Conservation (phyloP, 129 eudicot genomes). For the Chrysanthemum seticuspe region DNA sequence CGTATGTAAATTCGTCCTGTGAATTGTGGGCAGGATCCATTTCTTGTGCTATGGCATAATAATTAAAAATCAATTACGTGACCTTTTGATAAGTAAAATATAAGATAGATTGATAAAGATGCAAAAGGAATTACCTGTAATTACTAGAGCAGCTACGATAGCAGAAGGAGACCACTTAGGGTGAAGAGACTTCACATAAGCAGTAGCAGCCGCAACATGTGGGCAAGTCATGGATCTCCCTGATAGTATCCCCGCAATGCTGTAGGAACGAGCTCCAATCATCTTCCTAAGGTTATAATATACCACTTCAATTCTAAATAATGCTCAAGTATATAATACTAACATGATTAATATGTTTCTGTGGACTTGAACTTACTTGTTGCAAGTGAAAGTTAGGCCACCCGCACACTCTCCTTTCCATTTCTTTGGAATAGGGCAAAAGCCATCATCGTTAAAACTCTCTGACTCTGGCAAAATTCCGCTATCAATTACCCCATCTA, state of each 20-base stretch:
- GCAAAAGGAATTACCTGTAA: too few relatives aligned
- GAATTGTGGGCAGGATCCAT: not conserved
- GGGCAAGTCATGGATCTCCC: too few relatives aligned
- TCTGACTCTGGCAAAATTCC: conserved; percentile 55
- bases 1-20: conserved; percentile 30
- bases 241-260: too few relatives aligned
- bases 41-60: not conserved
- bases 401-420: conserved; percentile 54
- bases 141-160: not conserved
- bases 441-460: conserved; percentile 41
- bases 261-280: conserved; percentile 46
- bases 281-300: conserved; percentile 28
- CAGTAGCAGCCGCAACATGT: too few relatives aligned
- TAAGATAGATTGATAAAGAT: too few relatives aligned
- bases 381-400: conserved; percentile 46
- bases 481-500: conserved; percentile 39
- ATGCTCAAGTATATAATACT: too few relatives aligned
- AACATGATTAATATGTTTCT: too few relatives aligned
- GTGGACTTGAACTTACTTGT: conserved; percentile 34
- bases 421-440: conserved; percentile 41
- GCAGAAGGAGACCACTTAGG: not conserved
- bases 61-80: too few relatives aligned
- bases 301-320: not conserved
- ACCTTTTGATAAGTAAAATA: too few relatives aligned
- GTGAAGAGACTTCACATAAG: too few relatives aligned